Percentiles rank a stretch among this genome's conserved stretches.
Evolutionary conservation across 2,329 filamentous ascomycete genomes (phyloP).

Genomic region (Colletotrichum sansevieriae): DNA sequence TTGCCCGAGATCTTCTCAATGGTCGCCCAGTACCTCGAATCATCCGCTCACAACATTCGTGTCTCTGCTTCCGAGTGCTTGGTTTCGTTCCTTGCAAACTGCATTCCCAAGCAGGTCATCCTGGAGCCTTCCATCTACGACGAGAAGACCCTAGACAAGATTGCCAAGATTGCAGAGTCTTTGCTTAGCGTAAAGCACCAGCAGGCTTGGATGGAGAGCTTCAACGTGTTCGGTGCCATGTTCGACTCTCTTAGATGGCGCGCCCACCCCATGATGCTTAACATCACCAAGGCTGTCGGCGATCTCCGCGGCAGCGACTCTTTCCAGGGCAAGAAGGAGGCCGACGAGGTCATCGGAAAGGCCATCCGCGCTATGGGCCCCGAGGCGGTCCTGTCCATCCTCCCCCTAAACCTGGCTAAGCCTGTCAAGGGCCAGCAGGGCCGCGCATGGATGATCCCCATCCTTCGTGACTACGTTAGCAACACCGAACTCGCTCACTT

Average conservation of each 20-base stretch:
- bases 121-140: slow-evolving; percentile 92
- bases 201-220: slow-evolving; percentile 93
- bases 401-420: slow-evolving; percentile 88
- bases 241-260: slow-evolving; percentile 91
- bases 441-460: slow-evolving; percentile 93
- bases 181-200: slow-evolving; percentile 93
- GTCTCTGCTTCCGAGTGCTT: slow-evolving; percentile 95
- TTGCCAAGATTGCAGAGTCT: slow-evolving; percentile 79
- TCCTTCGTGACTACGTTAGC: slow-evolving; percentile 88
- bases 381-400: slow-evolving; percentile 81
- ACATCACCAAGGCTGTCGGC: slow-evolving; percentile 83
- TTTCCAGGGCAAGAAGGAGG: slow-evolving; percentile 94
- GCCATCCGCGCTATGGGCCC: slow-evolving; percentile 93
- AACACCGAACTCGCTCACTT: slow-evolving; percentile 92
- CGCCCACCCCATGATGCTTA: slow-evolving; percentile 81
- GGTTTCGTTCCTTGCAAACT: slow-evolving; percentile 92
- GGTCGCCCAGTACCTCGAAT: slow-evolving; percentile 85
- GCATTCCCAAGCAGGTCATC: slow-evolving; percentile 85
- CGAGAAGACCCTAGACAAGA: slow-evolving; percentile 87
- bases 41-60: slow-evolving; percentile 91
- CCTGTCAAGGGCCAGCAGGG: slow-evolving; percentile 84
- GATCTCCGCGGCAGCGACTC: slow-evolving; percentile 89
- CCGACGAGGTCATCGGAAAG: slow-evolving; percentile 88
- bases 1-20: slow-evolving; percentile 86
- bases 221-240: slow-evolving; percentile 87